phyloP scores from a whole-genome alignment of 306 rosid species.

The Glycyrrhiza uralensis region DNA sequence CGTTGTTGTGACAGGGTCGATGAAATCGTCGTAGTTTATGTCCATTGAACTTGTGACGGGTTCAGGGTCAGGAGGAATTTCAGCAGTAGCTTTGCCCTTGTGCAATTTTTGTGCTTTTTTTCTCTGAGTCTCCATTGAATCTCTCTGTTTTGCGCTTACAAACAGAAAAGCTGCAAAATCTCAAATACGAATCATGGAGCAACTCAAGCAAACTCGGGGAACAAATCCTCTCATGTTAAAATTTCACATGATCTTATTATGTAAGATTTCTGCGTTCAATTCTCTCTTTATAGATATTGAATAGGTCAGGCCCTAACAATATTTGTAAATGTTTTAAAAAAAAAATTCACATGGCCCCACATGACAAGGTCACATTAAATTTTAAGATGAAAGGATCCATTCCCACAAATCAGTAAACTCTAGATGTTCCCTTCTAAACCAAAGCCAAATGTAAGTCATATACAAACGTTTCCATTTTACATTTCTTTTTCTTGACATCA shows the following conservation, averaged over 20 bases:
- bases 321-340: neutral
- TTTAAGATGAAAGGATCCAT: neutral
- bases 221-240: neutral
- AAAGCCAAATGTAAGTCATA: neutral
- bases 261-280: too few species aligned
- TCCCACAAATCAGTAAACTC: conserved; percentile 9
- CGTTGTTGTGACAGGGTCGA: conserved; percentile 28
- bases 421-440: conserved; percentile 2
- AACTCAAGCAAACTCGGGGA: neutral
- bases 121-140: conserved; percentile 21
- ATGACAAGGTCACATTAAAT: neutral
- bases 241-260: neutral
- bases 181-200: conserved; percentile 18
- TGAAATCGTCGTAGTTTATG: conserved; percentile 35
- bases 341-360: neutral
- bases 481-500: neutral
- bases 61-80: conserved; percentile 40
- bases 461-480: neutral
- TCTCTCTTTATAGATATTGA: neutral
- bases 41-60: conserved; percentile 28
- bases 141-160: conserved; percentile 51
- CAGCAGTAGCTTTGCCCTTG: conserved; percentile 36
- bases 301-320: neutral
- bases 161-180: conserved; percentile 66
- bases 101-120: conserved; percentile 35